Base-by-base conservation (phyloP, 495 filamentous ascomycete genomes). In the Penicillium manginii region DNA sequence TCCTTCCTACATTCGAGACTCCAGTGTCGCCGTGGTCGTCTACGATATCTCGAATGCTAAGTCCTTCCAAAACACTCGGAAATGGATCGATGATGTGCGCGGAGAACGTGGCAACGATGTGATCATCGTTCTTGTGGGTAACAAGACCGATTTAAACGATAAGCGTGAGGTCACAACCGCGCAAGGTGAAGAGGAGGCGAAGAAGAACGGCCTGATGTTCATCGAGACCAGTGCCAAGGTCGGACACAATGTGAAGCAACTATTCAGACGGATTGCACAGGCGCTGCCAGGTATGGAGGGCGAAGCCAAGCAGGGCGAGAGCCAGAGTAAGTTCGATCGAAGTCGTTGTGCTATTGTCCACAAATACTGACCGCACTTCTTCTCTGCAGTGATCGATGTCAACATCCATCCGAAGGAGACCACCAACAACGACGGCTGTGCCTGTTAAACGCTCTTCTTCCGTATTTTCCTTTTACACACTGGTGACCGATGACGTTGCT, bases 31-130 rank as follows among this genome's bases (percentile, higher is more conserved):
- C 17, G 94, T 98, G 42, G 94, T 98, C 18, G 94, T 98, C 50
- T 98, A 98, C 78, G 94, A 98, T 77, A 94, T 98, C 65, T 94
- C 93, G n/a, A 94, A 93, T 71, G 86, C 88, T 58, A 96, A 96
- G 72, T 93, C 90, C 56, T 98, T 98, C 82, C 88, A 94, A 69
- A 97, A 98, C 75, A 98, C 94, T 23, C 83, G 91, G 59, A 98
- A 98, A 86, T 98, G 94, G 94, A 94, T 98, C 50, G 94, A 98
- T 69, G 94, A 98, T 71, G 94, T 98, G 49, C 88, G 94, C 40
- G 92, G 92, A 33, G 94, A 98, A 80, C 86, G 94, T 58, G 94
- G 94, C 2, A 96, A 94, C 77, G 94, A 98, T 70, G 94, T 98
- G 40, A 98, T 98, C 62, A 97, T 98, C 68, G 94, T 98, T 54